A percentile compares a stretch with the other conserved stretches of the same genome.
Conservation (phyloP, 1,284 basidiomycete species). For the Wolfiporia cocos region DNA sequence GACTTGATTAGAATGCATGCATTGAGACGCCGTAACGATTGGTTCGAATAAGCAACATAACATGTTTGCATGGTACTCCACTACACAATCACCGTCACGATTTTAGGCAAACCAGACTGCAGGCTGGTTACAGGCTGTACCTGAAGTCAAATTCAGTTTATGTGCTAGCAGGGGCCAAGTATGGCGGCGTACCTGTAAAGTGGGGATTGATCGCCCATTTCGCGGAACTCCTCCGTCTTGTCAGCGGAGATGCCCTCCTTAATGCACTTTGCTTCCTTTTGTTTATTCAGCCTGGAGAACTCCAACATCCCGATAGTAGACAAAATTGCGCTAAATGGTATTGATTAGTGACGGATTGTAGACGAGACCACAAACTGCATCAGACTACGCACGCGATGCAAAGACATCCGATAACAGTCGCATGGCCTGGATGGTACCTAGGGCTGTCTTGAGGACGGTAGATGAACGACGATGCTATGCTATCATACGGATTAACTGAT, state of each 20-base stretch:
- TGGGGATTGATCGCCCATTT: conserved; percentile 2
- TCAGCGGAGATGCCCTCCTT: conserved; percentile 1
- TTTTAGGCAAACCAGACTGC: too few relatives aligned
- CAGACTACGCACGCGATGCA: not conserved
- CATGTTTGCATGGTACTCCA: too few relatives aligned
- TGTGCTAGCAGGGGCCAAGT: too few relatives aligned
- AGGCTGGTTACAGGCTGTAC: too few relatives aligned
- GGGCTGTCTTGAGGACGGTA: conserved; percentile 5
- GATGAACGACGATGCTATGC: conserved; percentile 5
- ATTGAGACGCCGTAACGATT: too few relatives aligned
- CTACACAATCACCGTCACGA: too few relatives aligned
- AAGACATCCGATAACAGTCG: conserved; percentile 2
- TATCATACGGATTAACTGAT: not conserved
- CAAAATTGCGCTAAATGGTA: not conserved
- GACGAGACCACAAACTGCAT: too few relatives aligned
- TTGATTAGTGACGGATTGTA: too few relatives aligned
- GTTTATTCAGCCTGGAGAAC: not conserved
- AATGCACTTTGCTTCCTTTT: not conserved
- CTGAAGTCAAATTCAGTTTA: not conserved
- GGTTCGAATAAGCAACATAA: too few relatives aligned
- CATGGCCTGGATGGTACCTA: conserved; percentile 4
- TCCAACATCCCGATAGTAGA: not conserved
- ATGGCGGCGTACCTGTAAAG: not conserved
- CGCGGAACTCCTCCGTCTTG: not conserved
- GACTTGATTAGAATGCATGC: too few relatives aligned